Percentiles rank a stretch among this genome's conserved stretches.
Evolutionary conservation across 2,329 filamentous ascomycete species (phyloP).

Genomic region (Grosmannia clavigera): DNA sequence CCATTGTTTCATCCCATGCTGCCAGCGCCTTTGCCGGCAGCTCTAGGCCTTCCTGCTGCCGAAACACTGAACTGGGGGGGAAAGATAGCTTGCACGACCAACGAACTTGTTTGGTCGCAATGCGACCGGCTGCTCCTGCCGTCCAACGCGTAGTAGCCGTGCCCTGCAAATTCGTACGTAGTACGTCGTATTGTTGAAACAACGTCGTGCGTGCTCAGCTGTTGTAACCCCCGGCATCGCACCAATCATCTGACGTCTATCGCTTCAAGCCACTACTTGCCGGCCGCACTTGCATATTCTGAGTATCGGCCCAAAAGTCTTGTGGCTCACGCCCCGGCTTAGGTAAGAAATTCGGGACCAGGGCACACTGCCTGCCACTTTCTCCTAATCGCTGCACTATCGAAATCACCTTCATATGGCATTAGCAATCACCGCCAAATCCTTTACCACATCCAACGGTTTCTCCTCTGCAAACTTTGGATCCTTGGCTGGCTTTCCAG

Average conservation of each 20-base stretch:
- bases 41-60: too few species aligned
- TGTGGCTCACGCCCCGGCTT: not conserved
- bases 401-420: not conserved
- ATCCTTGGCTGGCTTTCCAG: not conserved
- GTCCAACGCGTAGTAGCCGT: too few species aligned
- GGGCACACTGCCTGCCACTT: not conserved
- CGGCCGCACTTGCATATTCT: too few species aligned
- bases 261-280: not conserved
- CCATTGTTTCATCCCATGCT: too few species aligned
- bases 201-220: not conserved
- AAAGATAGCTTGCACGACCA: not conserved
- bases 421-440: conserved; percentile 5
- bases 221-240: not conserved
- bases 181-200: not conserved
- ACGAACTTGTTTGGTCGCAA: not conserved
- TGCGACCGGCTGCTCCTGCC: not conserved
- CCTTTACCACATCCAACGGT: conserved; percentile 2
- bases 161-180: too few species aligned
- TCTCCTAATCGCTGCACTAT: conserved; percentile 6
- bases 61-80: too few species aligned
- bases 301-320: not conserved
- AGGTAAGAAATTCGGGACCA: not conserved
- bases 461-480: not conserved
- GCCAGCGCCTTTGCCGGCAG: too few species aligned
- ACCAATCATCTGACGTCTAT: not conserved